phyloP scores from a whole-genome alignment of 2,329 filamentous ascomycete species.

The Geoglossum cookeanum region DNA sequence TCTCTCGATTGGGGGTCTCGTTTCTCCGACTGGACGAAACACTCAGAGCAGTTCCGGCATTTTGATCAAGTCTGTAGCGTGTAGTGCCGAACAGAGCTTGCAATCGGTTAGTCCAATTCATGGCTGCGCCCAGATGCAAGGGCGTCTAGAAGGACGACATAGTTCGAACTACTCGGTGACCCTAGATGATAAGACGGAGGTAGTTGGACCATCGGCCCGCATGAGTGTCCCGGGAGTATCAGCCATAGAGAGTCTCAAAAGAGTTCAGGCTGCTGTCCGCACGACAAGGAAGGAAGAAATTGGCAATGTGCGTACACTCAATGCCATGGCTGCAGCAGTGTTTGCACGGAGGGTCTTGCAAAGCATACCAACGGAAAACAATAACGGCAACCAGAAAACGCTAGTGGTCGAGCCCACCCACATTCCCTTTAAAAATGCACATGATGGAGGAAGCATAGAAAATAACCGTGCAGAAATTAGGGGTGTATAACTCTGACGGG shows the following conservation, averaged over 20 bases:
- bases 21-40: background rate
- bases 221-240: background rate
- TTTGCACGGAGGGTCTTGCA: background rate
- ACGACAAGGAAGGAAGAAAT: background rate
- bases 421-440: too few relatives aligned
- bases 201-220: background rate
- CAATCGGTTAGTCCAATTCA: background rate
- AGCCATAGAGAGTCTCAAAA: background rate
- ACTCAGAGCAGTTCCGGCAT: background rate
- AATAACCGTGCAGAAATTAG: too few relatives aligned
- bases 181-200: background rate
- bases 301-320: background rate
- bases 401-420: too few relatives aligned
- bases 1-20: background rate
- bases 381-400: too few relatives aligned
- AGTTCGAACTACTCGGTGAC: background rate
- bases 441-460: too few relatives aligned
- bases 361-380: too few relatives aligned
- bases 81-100: background rate
- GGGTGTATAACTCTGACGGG: too few relatives aligned
- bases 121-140: background rate
- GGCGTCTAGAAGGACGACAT: background rate
- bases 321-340: background rate
- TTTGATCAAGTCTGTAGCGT: background rate
- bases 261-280: background rate